Evolutionary conservation across 768 basidiomycete genomes (phyloP).

Genomic region (Lactarius hengduanensis): DNA sequence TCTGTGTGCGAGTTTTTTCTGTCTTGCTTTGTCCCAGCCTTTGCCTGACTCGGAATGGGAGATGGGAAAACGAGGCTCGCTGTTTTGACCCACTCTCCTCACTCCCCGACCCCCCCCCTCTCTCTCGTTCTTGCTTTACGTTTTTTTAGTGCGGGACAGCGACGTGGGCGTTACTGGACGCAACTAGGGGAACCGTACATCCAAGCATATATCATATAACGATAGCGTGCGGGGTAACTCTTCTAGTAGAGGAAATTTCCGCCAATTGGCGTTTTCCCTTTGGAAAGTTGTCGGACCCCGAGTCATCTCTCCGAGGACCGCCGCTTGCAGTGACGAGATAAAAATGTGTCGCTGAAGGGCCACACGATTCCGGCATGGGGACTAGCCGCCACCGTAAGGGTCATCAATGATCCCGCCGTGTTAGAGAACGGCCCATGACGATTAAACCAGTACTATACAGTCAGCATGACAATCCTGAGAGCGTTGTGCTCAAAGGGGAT

Average conservation of each 20-base stretch:
- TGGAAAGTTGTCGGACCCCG: not conserved
- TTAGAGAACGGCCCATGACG: not conserved
- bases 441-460: not conserved
- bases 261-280: not conserved
- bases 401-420: not conserved
- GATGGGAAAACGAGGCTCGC: not conserved
- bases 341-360: not conserved
- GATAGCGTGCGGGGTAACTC: not conserved
- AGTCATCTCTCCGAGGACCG: not conserved
- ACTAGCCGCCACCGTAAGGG: not conserved
- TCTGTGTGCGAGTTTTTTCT: not conserved
- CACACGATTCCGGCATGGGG: not conserved
- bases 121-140: not conserved
- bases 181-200: not conserved
- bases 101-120: not conserved
- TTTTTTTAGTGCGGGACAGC: not conserved
- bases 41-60: not conserved
- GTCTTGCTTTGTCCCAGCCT: not conserved
- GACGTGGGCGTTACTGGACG: not conserved
- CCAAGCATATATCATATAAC: not conserved
- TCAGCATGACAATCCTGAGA: not conserved
- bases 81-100: not conserved
- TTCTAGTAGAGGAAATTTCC: not conserved
- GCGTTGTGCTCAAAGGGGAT: not conserved
- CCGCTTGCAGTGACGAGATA: not conserved